phyloP scores from a whole-genome alignment of 495 filamentous ascomycete genomes.

The Daldinia childiae region DNA sequence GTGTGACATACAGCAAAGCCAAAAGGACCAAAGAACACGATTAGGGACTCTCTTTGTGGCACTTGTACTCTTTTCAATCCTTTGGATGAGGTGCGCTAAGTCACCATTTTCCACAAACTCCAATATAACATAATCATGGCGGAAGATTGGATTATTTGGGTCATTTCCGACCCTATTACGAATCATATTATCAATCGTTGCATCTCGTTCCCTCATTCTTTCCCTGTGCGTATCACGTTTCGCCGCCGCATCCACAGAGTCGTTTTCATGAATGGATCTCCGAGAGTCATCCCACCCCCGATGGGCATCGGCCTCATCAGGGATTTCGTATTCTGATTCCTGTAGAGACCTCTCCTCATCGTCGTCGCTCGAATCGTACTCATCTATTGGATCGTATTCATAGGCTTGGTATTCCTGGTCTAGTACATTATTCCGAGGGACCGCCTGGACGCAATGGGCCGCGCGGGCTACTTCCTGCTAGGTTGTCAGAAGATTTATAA shows the following conservation, averaged over 20 bases:
- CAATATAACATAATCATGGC: slow-evolving; percentile 18
- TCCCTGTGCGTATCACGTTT: neutral
- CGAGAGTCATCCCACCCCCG: neutral
- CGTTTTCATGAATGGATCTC: neutral
- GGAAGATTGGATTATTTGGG: slow-evolving; percentile 6
- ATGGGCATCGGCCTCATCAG: neutral
- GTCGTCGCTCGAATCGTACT: neutral
- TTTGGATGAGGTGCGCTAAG: slow-evolving; percentile 15
- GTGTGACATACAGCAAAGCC: slow-evolving; percentile 34
- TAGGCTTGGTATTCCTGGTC: neutral
- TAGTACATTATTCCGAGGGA: neutral
- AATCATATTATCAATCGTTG: neutral
- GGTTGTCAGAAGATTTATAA: slow-evolving; percentile 3
- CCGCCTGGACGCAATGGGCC: slow-evolving; percentile 31
- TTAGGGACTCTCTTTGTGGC: slow-evolving; percentile 7
- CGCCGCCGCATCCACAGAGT: neutral
- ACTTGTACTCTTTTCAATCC: neutral
- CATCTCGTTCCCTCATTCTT: neutral
- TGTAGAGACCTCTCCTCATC: neutral
- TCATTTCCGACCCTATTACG: neutral
- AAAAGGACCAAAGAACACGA: slow-evolving; percentile 41
- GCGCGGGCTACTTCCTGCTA: slow-evolving; percentile 12
- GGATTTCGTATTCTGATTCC: neutral
- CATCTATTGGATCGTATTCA: neutral
- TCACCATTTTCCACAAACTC: slow-evolving; percentile 27